Conservation (phyloP, 1,284 basidiomycete genomes). For the Mycena sp. region DNA sequence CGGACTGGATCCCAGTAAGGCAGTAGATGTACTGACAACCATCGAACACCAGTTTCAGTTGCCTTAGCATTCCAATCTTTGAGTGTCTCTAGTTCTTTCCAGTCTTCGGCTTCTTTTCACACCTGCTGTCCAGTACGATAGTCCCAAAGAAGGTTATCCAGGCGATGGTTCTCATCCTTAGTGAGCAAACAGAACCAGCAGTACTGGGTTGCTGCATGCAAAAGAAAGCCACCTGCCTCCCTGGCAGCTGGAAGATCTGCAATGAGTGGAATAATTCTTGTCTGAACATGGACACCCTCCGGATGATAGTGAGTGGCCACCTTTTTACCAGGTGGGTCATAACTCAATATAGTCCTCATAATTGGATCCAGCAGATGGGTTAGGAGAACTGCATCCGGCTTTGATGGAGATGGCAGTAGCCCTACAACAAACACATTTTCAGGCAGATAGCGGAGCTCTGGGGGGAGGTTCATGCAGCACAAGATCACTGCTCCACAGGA, state of each 20-base stretch:
- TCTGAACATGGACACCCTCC: constrained; percentile 31
- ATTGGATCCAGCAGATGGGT: constrained; percentile 29
- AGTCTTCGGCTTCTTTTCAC: constrained; percentile 24
- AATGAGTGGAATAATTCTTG: constrained; percentile 37
- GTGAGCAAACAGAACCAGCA: constrained; percentile 40
- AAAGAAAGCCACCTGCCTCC: constrained; percentile 33
- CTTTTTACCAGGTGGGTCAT: constrained; percentile 7
- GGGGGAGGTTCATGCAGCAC: constrained; percentile 39
- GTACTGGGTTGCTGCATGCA: constrained; percentile 34
- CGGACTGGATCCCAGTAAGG: constrained; percentile 42
- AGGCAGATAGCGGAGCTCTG: constrained; percentile 28
- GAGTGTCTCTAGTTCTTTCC: constrained; percentile 22
- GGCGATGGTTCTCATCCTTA: constrained; percentile 15
- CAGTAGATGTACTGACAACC: constrained; percentile 38
- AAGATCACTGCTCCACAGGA: constrained; percentile 36
- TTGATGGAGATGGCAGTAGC: constrained; percentile 33
- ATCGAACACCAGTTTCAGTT: constrained; percentile 36
- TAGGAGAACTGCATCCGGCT: constrained; percentile 30
- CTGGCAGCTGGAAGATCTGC: constrained; percentile 32
- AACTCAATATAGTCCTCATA: constrained; percentile 21
- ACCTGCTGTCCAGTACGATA: constrained; percentile 5
- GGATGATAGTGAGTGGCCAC: constrained; percentile 33
- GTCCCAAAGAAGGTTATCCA: constrained; percentile 11
- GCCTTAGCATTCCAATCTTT: too few species aligned
- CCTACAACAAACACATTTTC: constrained; percentile 38